These are phyloP conservation scores for Fomes fomentarius DNA, from an alignment of 1,284 basidiomycete species.

Conservation along the genomic window DNA sequence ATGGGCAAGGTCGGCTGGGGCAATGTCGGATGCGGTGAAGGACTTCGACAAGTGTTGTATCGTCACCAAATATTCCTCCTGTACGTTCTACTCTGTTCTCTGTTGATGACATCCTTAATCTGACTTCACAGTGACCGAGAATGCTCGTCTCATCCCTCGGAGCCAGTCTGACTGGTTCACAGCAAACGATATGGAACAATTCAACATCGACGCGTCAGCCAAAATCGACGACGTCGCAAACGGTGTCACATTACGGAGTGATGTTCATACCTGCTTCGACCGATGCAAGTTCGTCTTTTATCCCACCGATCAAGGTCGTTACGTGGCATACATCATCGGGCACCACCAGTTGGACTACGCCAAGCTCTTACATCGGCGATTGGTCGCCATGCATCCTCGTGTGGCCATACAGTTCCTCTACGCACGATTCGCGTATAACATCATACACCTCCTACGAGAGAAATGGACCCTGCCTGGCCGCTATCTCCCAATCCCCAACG, in stretches of 20 bases:
- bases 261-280: not conserved
- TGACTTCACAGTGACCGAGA: not conserved
- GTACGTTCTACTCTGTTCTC: not conserved
- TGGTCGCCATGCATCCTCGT: not conserved
- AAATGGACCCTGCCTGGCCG: not conserved
- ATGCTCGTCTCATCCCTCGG: not conserved
- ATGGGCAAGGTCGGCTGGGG: too few relatives aligned
- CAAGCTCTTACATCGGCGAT: not conserved
- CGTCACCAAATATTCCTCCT: not conserved
- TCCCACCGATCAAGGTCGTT: not conserved
- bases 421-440: not conserved
- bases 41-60: not conserved
- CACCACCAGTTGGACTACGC: not conserved
- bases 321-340: not conserved
- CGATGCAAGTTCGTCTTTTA: not conserved
- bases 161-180: not conserved
- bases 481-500: not conserved
- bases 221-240: not conserved
- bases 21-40: not conserved
- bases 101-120: not conserved
- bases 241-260: not conserved
- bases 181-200: not conserved
- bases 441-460: not conserved
- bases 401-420: not conserved
- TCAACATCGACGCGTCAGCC: not conserved